Percentiles rank a stretch among this genome's conserved stretches.
phyloP scores from a whole-genome alignment of 768 basidiomycete species.

The Psilocybe azurescens region DNA sequence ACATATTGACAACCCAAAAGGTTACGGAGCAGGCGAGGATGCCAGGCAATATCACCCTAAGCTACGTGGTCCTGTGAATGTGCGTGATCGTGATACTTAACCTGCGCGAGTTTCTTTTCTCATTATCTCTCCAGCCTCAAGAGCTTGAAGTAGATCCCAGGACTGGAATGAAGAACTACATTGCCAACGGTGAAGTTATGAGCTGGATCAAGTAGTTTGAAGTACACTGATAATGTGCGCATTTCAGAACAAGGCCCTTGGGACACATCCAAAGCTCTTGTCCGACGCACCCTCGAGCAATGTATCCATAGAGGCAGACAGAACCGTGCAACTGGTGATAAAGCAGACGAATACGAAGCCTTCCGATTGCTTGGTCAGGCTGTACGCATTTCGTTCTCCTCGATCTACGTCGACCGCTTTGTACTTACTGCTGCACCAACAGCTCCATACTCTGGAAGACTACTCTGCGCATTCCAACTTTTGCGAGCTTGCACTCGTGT shows the following conservation, averaged over 20 bases:
- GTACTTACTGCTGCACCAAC: background rate
- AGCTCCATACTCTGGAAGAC: slow-evolving; percentile 87
- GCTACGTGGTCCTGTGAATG: slow-evolving; percentile 84
- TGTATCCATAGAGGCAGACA: slow-evolving; percentile 83
- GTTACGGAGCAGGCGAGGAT: slow-evolving; percentile 86
- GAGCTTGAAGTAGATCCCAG: slow-evolving; percentile 86
- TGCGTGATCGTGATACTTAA: slow-evolving; percentile 25
- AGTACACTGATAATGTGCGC: background rate
- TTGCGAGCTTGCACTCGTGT: slow-evolving; percentile 81
- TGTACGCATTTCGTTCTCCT: slow-evolving; percentile 42
- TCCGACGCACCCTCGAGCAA: slow-evolving; percentile 71
- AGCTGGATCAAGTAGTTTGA: background rate
- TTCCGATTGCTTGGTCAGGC: slow-evolving; percentile 80
- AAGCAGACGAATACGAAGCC: slow-evolving; percentile 76
- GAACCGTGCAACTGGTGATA: slow-evolving; percentile 59
- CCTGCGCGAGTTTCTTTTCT: slow-evolving; percentile 15
- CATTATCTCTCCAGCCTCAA: slow-evolving; percentile 50
- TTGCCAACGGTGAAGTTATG: slow-evolving; percentile 67
- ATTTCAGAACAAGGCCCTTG: slow-evolving; percentile 65
- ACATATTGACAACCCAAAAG: slow-evolving; percentile 94
- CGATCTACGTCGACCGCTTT: background rate
- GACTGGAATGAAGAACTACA: slow-evolving; percentile 96
- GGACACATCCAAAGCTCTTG: slow-evolving; percentile 86
- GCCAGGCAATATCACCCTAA: slow-evolving; percentile 76
- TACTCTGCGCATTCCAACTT: slow-evolving; percentile 92